Percentiles rank a stretch among this genome's conserved stretches.
Evolutionary conservation across 2,329 filamentous ascomycete species (phyloP).

Genomic region (Kalmusia sp.): DNA sequence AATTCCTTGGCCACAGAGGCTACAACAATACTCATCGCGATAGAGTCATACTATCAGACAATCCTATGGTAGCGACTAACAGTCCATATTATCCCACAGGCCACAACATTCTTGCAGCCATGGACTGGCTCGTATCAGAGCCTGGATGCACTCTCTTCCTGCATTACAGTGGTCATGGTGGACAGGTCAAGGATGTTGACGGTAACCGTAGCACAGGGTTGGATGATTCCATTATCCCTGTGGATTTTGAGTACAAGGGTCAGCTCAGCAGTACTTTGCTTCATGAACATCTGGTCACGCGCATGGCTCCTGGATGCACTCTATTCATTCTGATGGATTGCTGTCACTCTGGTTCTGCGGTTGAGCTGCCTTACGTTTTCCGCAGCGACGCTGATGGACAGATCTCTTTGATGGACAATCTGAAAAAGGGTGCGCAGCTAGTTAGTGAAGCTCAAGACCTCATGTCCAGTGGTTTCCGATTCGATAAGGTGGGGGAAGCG

Average conservation of each 20-base stretch:
- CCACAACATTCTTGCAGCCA: constrained; percentile 59
- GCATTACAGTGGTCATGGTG: constrained; percentile 67
- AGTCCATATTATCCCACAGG: constrained; percentile 48
- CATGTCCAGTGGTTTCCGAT: constrained; percentile 59
- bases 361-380: constrained; percentile 66
- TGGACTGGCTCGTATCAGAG: constrained; percentile 64
- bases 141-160: constrained; percentile 62
- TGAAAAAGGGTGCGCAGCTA: constrained; percentile 59
- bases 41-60: constrained; percentile 56
- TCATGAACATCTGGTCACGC: constrained; percentile 60
- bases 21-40: constrained; percentile 51
- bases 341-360: constrained; percentile 66
- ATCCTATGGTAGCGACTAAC: constrained; percentile 33
- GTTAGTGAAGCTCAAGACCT: constrained; percentile 58
- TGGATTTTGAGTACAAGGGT: constrained; percentile 60
- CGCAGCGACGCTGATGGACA: constrained; percentile 64
- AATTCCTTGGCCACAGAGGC: constrained; percentile 53
- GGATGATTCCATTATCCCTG: constrained; percentile 62
- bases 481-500: constrained; percentile 59
- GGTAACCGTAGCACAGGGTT: constrained; percentile 43
- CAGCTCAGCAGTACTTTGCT: constrained; percentile 62
- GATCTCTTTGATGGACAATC: constrained; percentile 62
- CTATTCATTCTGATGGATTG: constrained; percentile 67
- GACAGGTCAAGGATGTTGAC: constrained; percentile 58
- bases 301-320: constrained; percentile 58